Conservation (phyloP, 768 basidiomycete species). For the Kwoniella shandongensis region DNA sequence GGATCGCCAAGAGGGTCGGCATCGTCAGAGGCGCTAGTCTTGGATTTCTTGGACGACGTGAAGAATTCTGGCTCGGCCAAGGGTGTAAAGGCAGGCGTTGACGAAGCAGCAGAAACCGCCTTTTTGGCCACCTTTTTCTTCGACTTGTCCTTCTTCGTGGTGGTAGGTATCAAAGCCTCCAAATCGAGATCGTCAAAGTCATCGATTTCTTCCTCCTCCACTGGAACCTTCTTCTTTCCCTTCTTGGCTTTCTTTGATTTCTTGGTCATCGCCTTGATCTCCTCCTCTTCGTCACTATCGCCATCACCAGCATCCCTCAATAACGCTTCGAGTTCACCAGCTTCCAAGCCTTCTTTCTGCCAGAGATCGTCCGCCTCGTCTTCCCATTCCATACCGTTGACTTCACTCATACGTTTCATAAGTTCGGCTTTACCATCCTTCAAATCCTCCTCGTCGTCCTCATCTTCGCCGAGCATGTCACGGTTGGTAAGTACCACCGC, state of each 20-base stretch:
- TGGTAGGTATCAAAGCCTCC: conserved; percentile 42
- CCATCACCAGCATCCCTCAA: conserved; percentile 34
- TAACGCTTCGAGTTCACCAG: conserved; percentile 46
- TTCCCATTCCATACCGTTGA: conserved; percentile 55
- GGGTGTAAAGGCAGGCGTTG: conserved; percentile 51
- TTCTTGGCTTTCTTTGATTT: conserved; percentile 38
- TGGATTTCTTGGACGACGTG: conserved; percentile 24
- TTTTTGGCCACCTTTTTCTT: conserved; percentile 38
- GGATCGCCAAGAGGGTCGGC: conserved; percentile 69
- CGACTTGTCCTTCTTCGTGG: conserved; percentile 27
- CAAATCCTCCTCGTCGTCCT: conserved; percentile 46
- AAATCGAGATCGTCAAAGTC: conserved; percentile 59
- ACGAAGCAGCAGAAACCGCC: conserved; percentile 15
- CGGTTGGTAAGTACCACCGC: conserved; percentile 36
- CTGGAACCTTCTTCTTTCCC: conserved; percentile 37
- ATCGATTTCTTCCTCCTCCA: conserved; percentile 55
- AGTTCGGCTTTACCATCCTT: conserved; percentile 28
- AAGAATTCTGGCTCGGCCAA: conserved; percentile 76
- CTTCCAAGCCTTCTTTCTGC: conserved; percentile 39
- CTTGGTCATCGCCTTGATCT: conserved; percentile 54
- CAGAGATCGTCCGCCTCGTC: conserved; percentile 42
- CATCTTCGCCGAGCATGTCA: conserved; percentile 57
- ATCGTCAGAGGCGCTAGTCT: conserved; percentile 32
- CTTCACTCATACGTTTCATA: conserved; percentile 18
- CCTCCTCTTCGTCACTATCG: conserved; percentile 56